A percentile compares a stretch with the other conserved stretches of the same genome.
phyloP scores from a whole-genome alignment of 371 early-diverging fungal genomes.

The Coemansia sp. region DNA sequence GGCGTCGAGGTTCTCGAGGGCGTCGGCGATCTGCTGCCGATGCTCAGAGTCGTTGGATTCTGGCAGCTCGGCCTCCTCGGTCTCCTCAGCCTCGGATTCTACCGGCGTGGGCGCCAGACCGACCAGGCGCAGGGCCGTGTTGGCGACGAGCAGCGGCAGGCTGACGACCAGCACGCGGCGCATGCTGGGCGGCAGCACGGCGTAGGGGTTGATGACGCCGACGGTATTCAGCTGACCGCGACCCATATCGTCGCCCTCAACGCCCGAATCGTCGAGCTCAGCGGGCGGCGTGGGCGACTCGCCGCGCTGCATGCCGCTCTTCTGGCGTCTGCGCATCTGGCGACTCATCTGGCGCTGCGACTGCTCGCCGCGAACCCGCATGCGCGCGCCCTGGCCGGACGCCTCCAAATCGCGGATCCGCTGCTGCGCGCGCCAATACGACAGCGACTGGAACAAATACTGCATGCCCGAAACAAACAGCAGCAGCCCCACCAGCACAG shows the following conservation, averaged over 20 bases:
- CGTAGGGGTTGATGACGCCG: constrained; percentile 48
- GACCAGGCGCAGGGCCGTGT: constrained; percentile 5
- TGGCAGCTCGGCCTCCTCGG: neutral
- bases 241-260: constrained; percentile 39
- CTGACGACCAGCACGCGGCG: constrained; percentile 28
- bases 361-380: constrained; percentile 16
- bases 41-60: constrained; percentile 5
- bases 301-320: neutral
- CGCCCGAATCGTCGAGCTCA: constrained; percentile 37
- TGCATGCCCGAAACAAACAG: constrained; percentile 63
- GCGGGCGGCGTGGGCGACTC: neutral
- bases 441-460: constrained; percentile 63
- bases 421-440: constrained; percentile 62
- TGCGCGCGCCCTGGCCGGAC: constrained; percentile 13
- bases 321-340: constrained; percentile 18
- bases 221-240: constrained; percentile 32
- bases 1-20: constrained; percentile 9
- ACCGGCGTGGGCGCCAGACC: constrained; percentile 5
- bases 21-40: constrained; percentile 19
- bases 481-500: constrained; percentile 60
- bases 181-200: constrained; percentile 36
- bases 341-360: constrained; percentile 14
- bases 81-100: neutral
- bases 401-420: constrained; percentile 53
- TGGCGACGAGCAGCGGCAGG: constrained; percentile 19